Conservation (phyloP, 768 basidiomycete species). For the Termitomyces sp. region DNA sequence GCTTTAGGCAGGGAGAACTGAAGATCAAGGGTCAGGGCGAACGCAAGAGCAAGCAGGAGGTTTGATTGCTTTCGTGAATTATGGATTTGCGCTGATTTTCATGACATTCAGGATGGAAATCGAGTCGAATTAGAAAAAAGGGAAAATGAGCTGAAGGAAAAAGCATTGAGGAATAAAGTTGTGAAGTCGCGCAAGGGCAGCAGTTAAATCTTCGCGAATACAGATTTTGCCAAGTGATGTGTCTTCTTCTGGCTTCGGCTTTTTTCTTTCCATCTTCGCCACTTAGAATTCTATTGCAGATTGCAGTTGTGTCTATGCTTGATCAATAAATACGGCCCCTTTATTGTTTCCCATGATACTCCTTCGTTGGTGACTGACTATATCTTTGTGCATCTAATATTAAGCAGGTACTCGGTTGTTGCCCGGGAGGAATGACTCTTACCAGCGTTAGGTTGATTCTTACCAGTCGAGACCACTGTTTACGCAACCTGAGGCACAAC, state of each 20-base stretch:
- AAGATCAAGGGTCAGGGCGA: conserved; percentile 75
- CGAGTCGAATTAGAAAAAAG: conserved; percentile 54
- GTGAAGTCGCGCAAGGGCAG: conserved; percentile 57
- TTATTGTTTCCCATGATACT: not conserved
- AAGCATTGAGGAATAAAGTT: conserved; percentile 79
- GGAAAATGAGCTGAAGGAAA: conserved; percentile 80
- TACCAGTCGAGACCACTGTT: not conserved
- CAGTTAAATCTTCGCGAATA: conserved; percentile 4
- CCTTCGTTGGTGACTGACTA: not conserved
- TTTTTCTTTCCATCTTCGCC: conserved; percentile 3
- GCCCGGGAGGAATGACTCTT: not conserved
- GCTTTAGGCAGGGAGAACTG: conserved; percentile 38
- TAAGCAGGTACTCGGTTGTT: not conserved
- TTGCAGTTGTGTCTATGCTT: conserved; percentile 3
- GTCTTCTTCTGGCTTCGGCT: not conserved
- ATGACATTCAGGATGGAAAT: conserved; percentile 15
- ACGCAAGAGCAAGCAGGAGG: conserved; percentile 37
- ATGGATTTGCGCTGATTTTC: not conserved
- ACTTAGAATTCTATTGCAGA: conserved; percentile 17
- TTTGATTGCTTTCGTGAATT: conserved; percentile 15
- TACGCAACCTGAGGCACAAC: not conserved
- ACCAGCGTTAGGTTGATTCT: not conserved
- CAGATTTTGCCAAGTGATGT: conserved; percentile 8
- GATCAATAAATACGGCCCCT: conserved; percentile 5
- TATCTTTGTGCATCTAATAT: conserved; percentile 3